These are phyloP conservation scores for Crithidia sp. DNA, from an alignment of 208 protist genomes.

Conservation along the genomic window DNA sequence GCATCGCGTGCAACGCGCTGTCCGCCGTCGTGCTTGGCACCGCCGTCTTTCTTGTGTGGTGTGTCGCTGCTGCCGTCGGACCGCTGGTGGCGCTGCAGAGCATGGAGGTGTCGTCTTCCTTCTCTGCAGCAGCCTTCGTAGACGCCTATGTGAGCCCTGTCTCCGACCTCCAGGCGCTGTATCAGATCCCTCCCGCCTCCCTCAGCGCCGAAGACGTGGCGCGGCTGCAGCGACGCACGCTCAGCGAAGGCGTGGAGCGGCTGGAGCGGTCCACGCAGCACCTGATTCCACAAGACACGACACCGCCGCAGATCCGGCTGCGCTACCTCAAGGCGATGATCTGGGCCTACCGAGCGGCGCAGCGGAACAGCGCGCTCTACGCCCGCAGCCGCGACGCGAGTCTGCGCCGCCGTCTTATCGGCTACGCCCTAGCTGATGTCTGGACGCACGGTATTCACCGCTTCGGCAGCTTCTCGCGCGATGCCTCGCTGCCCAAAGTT, in stretches of 20 bases:
- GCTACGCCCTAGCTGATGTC: slow-evolving; percentile 57
- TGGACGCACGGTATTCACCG: slow-evolving; percentile 57
- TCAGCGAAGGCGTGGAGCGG: slow-evolving; percentile 74
- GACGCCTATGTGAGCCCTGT: slow-evolving; percentile 65
- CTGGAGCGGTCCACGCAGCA: slow-evolving; percentile 67
- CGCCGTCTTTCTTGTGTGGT: slow-evolving; percentile 4
- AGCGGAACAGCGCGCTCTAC: slow-evolving; percentile 60
- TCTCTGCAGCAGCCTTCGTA: slow-evolving; percentile 41
- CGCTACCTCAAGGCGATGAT: slow-evolving; percentile 65
- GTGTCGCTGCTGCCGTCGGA: slow-evolving; percentile 2
- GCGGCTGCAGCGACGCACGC: slow-evolving; percentile 57
- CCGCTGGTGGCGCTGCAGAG: slow-evolving; percentile 35
- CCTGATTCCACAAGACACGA: slow-evolving; percentile 30
- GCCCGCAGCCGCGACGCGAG: slow-evolving; percentile 69
- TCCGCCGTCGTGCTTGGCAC: background rate
- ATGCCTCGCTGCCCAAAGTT: background rate
- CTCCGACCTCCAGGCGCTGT: slow-evolving; percentile 73
- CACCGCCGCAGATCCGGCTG: slow-evolving; percentile 33
- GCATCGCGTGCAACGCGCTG: slow-evolving; percentile 1
- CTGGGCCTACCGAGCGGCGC: slow-evolving; percentile 53
- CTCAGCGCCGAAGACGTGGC: slow-evolving; percentile 37
- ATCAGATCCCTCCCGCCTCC: slow-evolving; percentile 51
- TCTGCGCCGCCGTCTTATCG: slow-evolving; percentile 41
- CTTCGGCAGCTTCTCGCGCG: slow-evolving; percentile 8
- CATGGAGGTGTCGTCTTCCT: background rate